Conservation (phyloP, 73 alveolate species). For the Stentor roeselii region DNA sequence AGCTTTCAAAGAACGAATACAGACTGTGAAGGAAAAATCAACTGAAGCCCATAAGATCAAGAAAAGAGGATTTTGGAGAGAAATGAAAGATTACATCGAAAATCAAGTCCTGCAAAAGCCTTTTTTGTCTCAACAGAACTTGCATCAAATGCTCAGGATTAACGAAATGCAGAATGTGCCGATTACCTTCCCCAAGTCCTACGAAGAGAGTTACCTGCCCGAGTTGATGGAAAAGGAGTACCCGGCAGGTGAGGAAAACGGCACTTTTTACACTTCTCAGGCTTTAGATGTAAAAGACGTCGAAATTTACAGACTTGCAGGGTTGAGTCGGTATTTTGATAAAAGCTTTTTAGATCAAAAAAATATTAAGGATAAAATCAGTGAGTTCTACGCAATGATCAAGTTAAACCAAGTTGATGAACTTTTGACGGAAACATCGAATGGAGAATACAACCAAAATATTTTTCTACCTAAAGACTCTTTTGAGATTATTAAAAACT, state of each 20-base stretch:
- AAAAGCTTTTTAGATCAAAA: too few species aligned
- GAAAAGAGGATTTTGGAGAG: conserved; percentile 36
- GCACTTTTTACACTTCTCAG: background rate
- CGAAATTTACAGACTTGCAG: background rate
- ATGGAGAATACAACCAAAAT: background rate
- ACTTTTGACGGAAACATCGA: too few species aligned
- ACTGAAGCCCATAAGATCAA: conserved; percentile 33
- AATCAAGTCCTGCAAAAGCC: conserved; percentile 13
- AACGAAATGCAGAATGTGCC: background rate
- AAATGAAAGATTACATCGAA: conserved; percentile 40
- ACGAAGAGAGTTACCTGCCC: background rate
- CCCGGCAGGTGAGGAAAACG: background rate
- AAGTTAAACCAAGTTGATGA: too few species aligned
- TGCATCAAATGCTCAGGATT: background rate
- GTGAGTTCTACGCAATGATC: too few species aligned
- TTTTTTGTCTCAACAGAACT: background rate
- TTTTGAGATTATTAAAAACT: background rate
- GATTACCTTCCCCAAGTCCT: background rate
- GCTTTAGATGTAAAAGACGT: background rate
- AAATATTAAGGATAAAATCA: too few species aligned
- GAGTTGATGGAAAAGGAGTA: background rate
- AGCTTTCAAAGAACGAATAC: conserved; percentile 31
- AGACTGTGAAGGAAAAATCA: conserved; percentile 22
- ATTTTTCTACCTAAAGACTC: background rate
- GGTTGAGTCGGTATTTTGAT: background rate